Conservation (phyloP, 169 alveolate genomes). For the Toxoplasma gondii region DNA sequence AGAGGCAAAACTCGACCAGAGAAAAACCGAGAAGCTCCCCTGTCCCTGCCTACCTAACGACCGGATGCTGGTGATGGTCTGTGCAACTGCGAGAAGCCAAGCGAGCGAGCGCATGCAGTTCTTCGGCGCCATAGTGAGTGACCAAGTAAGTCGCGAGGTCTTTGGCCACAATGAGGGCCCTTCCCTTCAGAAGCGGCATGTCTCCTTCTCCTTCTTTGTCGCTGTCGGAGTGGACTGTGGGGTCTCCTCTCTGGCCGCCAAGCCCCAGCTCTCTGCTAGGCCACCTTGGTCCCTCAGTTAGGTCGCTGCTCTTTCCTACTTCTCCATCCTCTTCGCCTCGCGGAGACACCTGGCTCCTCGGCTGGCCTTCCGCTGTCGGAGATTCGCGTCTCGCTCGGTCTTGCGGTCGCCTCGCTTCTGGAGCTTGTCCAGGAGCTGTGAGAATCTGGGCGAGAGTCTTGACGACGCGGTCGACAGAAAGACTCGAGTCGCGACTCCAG, state of each 20-base stretch:
- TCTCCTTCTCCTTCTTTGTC: background rate
- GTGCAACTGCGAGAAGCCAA: background rate
- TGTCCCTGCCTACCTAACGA: background rate
- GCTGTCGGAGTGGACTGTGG: background rate
- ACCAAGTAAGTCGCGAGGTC: background rate
- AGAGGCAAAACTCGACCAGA: no score
- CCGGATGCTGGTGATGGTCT: background rate
- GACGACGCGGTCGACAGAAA: background rate
- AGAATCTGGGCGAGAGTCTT: background rate
- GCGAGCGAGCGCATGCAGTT: constrained; percentile 12
- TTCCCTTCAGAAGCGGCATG: background rate
- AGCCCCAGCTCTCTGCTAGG: no score
- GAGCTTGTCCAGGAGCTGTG: background rate
- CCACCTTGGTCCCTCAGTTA: no score
- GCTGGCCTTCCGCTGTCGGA: no score
- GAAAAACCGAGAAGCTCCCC: no score
- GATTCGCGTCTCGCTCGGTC: no score
- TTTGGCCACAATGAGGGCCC: constrained; percentile 4
- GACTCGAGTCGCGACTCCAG: background rate
- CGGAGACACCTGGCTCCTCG: no score
- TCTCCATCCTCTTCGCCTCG: background rate
- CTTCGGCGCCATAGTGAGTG: constrained; percentile 11
- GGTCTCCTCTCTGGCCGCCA: no score
- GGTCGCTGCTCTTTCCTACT: no score
- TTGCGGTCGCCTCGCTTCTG: background rate